Evolutionary conservation across 192 early-diverging fungal genomes (phyloP).

Genomic region (Backusella westeae): DNA sequence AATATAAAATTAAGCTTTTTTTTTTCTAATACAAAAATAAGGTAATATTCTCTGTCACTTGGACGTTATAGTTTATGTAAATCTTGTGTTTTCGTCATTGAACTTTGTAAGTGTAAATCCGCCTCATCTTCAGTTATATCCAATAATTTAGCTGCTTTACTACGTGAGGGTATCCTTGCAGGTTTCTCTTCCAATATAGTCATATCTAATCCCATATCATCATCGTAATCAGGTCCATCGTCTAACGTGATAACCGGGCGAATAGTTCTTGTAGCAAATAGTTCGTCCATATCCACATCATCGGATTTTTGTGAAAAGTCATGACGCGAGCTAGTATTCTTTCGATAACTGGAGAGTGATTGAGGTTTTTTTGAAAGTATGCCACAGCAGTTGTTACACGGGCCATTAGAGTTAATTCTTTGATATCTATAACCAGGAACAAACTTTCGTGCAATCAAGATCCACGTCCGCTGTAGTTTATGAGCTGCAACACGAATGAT

Average conservation of each 20-base stretch:
- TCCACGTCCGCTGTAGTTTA: slow-evolving; percentile 6
- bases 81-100: neutral
- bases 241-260: slow-evolving; percentile 17
- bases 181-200: slow-evolving; percentile 1
- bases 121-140: slow-evolving; percentile 9
- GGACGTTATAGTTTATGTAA: neutral
- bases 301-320: slow-evolving; percentile 2
- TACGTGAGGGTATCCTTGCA: neutral
- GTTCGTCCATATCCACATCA: slow-evolving; percentile 16
- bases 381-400: neutral
- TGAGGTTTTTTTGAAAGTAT: neutral
- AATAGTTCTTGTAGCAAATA: slow-evolving; percentile 30
- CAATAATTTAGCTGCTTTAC: neutral
- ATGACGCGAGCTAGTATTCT: neutral
- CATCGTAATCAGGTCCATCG: slow-evolving; percentile 21
- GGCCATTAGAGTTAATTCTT: neutral
- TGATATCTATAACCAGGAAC: slow-evolving; percentile 4
- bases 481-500: neutral
- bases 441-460: neutral
- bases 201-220: slow-evolving; percentile 32
- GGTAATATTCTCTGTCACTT: neutral
- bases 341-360: neutral
- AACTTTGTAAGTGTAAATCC: neutral
- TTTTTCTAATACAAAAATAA: neutral
- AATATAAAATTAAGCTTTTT: slow-evolving; percentile 2